phyloP scores from a whole-genome alignment of 2,329 filamentous ascomycete species.

The Beauveria rudraprayagi region DNA sequence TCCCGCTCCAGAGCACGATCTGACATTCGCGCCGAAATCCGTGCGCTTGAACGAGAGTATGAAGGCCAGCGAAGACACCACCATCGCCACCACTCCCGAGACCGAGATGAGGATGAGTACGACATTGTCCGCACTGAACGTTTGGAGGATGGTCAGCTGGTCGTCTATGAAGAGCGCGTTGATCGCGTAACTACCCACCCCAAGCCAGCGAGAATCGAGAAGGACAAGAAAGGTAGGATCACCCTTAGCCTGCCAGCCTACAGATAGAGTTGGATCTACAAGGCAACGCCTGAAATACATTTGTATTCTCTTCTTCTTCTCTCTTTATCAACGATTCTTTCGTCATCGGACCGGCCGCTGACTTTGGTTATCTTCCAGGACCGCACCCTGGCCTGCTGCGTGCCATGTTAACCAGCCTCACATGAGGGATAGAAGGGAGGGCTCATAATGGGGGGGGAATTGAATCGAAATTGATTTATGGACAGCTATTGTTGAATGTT shows the following conservation, averaged over 20 bases:
- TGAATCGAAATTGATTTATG: neutral
- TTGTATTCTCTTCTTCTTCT: conserved; percentile 16
- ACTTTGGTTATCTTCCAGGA: conserved; percentile 35
- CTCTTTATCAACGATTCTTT: conserved; percentile 7
- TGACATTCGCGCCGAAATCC: conserved; percentile 66
- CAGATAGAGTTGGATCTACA: conserved; percentile 36
- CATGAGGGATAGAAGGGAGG: conserved; percentile 32
- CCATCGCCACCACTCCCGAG: conserved; percentile 15
- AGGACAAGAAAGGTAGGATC: conserved; percentile 95
- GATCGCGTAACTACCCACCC: conserved; percentile 44
- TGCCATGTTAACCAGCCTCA: conserved; percentile 64
- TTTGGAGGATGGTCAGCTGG: conserved; percentile 51
- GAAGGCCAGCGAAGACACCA: conserved; percentile 33
- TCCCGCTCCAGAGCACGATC: conserved; percentile 35
- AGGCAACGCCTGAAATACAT: neutral
- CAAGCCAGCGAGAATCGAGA: conserved; percentile 63
- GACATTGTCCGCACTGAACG: conserved; percentile 50
- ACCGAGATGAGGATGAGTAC: conserved; percentile 33
- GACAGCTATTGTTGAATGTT: neutral
- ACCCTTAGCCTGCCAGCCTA: conserved; percentile 70
- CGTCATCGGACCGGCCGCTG: conserved; percentile 21
- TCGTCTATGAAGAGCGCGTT: conserved; percentile 54
- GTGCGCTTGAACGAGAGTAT: conserved; percentile 51
- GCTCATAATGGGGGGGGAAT: neutral
- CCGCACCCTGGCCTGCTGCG: conserved; percentile 56